A percentile compares a stretch with the other conserved stretches of the same genome.
Conservation (phyloP, 2,329 filamentous ascomycete genomes). For the Claviceps sp. region DNA sequence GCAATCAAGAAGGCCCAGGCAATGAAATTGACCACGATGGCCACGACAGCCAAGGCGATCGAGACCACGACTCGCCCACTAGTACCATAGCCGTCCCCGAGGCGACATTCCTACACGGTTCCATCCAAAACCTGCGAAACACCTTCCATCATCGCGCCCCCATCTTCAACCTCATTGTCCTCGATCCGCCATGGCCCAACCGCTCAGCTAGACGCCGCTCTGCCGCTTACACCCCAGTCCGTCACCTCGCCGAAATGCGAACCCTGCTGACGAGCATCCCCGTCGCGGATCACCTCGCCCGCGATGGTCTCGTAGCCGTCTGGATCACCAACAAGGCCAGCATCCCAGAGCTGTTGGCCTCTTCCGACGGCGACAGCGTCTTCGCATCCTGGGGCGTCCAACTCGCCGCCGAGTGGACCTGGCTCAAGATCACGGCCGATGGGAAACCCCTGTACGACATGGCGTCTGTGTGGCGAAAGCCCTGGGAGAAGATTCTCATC, state of each 20-base stretch:
- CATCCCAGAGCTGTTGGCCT: conserved; percentile 39
- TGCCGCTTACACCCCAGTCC: conserved; percentile 33
- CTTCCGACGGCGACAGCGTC: conserved; percentile 38
- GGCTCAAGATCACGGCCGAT: conserved; percentile 56
- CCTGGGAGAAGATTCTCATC: conserved; percentile 62
- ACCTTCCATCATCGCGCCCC: conserved; percentile 30
- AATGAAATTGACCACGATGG: not conserved
- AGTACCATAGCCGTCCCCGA: conserved; percentile 9
- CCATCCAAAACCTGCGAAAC: conserved; percentile 26
- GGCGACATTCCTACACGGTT: conserved; percentile 40
- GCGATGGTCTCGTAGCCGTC: conserved; percentile 48
- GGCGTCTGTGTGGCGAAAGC: conserved; percentile 53
- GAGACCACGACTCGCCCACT: not conserved
- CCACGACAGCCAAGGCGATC: not conserved
- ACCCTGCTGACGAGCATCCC: conserved; percentile 40
- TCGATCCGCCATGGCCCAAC: conserved; percentile 77
- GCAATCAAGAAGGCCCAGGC: not conserved
- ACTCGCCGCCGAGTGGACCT: conserved; percentile 58
- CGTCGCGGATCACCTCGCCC: conserved; percentile 38
- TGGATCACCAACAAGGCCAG: conserved; percentile 67
- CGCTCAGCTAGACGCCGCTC: conserved; percentile 52
- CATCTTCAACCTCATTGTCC: conserved; percentile 52
- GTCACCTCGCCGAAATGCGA: conserved; percentile 31
- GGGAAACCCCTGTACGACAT: conserved; percentile 53
- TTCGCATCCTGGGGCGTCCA: conserved; percentile 56